A percentile compares a stretch with the other conserved stretches of the same genome.
phyloP scores from a whole-genome alignment of 2,329 filamentous ascomycete species.

The Scedosporium dehoogii region DNA sequence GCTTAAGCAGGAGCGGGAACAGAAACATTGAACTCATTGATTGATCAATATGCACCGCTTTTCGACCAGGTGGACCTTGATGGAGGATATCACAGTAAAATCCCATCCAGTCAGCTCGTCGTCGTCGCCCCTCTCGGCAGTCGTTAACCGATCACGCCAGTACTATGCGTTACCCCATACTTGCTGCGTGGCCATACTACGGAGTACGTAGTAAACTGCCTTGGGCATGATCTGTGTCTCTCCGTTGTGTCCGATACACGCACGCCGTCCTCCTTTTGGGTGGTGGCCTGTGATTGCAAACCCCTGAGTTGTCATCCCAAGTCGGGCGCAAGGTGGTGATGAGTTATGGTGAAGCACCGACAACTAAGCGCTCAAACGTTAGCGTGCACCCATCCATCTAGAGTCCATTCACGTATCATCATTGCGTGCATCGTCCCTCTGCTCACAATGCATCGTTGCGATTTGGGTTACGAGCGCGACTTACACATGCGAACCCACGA shows the following conservation, averaged over 20 bases:
- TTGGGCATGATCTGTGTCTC: neutral
- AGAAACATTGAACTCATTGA: too few species aligned
- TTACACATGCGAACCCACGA: neutral
- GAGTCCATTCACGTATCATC: neutral
- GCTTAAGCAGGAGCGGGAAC: too few species aligned
- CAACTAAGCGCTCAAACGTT: neutral
- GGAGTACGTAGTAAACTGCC: too few species aligned
- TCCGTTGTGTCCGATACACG: neutral
- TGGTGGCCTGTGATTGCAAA: neutral
- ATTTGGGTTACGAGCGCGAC: neutral
- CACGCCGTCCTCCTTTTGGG: too few species aligned
- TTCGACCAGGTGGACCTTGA: too few species aligned
- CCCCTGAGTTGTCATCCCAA: neutral
- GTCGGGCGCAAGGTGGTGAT: neutral
- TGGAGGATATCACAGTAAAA: neutral
- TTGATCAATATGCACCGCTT: too few species aligned
- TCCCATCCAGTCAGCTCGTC: neutral
- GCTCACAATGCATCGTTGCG: neutral
- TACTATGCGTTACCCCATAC: neutral
- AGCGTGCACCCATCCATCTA: neutral
- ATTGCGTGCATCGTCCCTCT: neutral
- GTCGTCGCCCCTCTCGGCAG: neutral
- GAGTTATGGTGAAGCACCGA: neutral
- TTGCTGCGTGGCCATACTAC: neutral
- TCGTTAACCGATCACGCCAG: neutral